These are phyloP conservation scores for Chalciporus sphaerocephalus DNA, from an alignment of 768 basidiomycete genomes.

Conservation along the genomic window DNA sequence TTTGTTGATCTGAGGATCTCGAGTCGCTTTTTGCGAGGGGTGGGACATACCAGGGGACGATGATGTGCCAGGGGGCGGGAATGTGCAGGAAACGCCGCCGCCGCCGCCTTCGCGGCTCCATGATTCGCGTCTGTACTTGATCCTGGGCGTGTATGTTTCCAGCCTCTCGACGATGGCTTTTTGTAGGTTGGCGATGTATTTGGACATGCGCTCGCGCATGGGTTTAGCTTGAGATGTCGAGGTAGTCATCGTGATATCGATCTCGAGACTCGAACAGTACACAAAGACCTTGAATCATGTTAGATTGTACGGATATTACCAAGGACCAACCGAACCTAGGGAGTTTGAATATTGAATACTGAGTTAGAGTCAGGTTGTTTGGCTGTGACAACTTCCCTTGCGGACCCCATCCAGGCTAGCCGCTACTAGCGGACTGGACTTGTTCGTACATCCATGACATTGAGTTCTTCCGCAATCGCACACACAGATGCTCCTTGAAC, in stretches of 20 bases:
- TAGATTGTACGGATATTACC: no score
- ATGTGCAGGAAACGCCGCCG: constrained; percentile 18
- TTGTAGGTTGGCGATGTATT: constrained; percentile 16
- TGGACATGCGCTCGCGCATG: constrained; percentile 14
- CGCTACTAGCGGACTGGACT: no score
- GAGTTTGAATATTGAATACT: no score
- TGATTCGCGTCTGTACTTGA: constrained; percentile 13
- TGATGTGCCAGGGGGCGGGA: constrained; percentile 1
- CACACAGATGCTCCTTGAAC: no score
- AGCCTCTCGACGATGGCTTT: constrained; percentile 19
- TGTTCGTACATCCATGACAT: no score
- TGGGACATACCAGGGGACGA: background rate
- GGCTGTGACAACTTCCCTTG: no score
- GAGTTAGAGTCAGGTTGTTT: no score
- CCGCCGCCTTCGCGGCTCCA: constrained; percentile 21
- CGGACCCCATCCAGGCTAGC: no score
- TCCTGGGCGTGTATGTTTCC: constrained; percentile 9
- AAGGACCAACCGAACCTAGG: no score
- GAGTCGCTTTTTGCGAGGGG: background rate
- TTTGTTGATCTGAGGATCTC: background rate
- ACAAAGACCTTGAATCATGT: no score
- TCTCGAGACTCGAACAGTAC: no score
- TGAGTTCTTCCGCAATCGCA: no score
- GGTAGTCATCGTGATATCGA: background rate
- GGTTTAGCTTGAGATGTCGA: background rate